Conservation (phyloP, 768 basidiomycete species). For the Boletus bicolor region DNA sequence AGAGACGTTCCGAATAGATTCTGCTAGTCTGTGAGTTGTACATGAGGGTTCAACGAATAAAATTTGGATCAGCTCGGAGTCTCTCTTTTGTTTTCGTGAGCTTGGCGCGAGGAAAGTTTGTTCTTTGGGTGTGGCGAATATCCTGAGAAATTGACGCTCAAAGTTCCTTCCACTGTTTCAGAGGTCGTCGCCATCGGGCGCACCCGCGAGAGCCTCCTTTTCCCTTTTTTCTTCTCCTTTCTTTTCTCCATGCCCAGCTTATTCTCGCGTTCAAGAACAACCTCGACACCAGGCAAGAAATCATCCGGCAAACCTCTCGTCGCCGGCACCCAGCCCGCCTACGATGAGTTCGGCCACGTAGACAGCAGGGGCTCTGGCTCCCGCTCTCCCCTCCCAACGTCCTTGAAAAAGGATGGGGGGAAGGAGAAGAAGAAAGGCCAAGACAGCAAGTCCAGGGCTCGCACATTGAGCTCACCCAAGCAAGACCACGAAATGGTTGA, state of each 20-base stretch:
- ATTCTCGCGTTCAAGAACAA: constrained; percentile 68
- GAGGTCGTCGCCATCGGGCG: constrained; percentile 17
- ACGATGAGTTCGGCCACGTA: constrained; percentile 69
- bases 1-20: too few relatives aligned
- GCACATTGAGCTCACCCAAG: constrained; percentile 41
- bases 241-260: constrained; percentile 61
- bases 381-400: constrained; percentile 12
- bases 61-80: not conserved
- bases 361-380: constrained; percentile 42
- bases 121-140: constrained; percentile 8
- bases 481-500: constrained; percentile 33
- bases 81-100: not conserved
- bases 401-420: constrained; percentile 48
- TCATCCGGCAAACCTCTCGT: constrained; percentile 9
- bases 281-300: constrained; percentile 52
- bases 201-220: constrained; percentile 4
- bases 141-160: constrained; percentile 29
- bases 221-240: not conserved
- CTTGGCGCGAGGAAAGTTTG: too few relatives aligned
- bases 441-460: constrained; percentile 34
- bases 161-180: constrained; percentile 9
- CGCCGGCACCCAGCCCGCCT: constrained; percentile 20
- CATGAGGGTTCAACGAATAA: not conserved
- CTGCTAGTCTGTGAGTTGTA: too few relatives aligned
- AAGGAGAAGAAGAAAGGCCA: constrained; percentile 44